These are phyloP conservation scores for Quercus berberidifolia DNA, from an alignment of 306 rosid genomes.

Conservation along the genomic window DNA sequence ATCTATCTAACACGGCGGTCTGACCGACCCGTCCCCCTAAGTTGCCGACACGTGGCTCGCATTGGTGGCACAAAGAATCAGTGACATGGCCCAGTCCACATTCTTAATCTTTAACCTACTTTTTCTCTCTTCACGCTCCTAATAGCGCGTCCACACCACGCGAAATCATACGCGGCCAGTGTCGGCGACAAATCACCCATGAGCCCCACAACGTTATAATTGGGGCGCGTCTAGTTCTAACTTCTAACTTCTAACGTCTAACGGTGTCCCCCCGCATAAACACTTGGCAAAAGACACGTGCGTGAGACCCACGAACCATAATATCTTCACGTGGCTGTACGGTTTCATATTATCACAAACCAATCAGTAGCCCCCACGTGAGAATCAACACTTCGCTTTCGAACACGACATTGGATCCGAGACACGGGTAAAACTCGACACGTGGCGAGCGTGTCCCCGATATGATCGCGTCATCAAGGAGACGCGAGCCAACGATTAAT, in stretches of 20 bases:
- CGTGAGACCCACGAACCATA: neutral
- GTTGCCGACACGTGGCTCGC: too few species aligned
- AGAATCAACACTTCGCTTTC: neutral
- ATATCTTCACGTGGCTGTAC: slow-evolving; percentile 29
- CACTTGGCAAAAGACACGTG: neutral
- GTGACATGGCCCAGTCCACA: too few species aligned
- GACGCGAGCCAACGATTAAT: neutral
- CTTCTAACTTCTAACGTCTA: neutral
- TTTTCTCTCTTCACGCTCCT: too few species aligned
- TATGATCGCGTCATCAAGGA: slow-evolving; percentile 7
- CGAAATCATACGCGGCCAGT: too few species aligned
- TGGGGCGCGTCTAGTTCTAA: too few species aligned
- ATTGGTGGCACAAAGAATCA: too few species aligned
- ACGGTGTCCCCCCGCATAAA: too few species aligned
- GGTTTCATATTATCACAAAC: neutral
- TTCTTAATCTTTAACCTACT: too few species aligned
- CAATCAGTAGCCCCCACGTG: slow-evolving; percentile 22
- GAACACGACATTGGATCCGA: neutral
- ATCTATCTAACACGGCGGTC: too few species aligned
- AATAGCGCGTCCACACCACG: too few species aligned
- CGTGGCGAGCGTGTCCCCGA: slow-evolving; percentile 24
- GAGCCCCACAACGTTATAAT: neutral
- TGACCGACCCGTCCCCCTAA: too few species aligned
- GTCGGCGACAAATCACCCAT: neutral
- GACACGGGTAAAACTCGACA: neutral